Evolutionary conservation across 2,329 filamentous ascomycete genomes (phyloP).

Genomic region (Fusarium chlamydosporum): DNA sequence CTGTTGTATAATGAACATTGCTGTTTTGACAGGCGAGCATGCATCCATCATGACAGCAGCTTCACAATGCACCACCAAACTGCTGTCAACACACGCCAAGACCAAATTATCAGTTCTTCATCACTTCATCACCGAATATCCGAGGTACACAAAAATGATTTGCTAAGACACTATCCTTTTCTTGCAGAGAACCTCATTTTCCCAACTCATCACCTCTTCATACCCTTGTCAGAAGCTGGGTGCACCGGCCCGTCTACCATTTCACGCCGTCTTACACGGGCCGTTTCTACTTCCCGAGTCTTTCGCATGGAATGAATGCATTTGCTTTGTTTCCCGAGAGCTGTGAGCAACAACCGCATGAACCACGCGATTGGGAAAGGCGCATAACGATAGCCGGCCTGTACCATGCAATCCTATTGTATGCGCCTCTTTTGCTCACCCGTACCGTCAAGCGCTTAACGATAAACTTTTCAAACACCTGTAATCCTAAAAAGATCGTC

Average conservation of each 20-base stretch:
- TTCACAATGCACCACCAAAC: slow-evolving; percentile 2
- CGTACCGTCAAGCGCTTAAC: background rate
- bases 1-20: slow-evolving; percentile 1
- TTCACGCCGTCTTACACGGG: slow-evolving; percentile 39
- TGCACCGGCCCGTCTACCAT: slow-evolving; percentile 45
- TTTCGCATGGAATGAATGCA: slow-evolving; percentile 10
- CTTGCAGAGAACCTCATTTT: slow-evolving; percentile 9
- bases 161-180: background rate
- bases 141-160: background rate
- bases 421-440: background rate
- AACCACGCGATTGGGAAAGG: slow-evolving; percentile 38
- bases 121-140: background rate
- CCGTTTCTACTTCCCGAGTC: slow-evolving; percentile 39
- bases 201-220: background rate
- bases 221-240: slow-evolving; percentile 32
- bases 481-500: slow-evolving; percentile 25
- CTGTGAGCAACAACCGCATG: slow-evolving; percentile 37
- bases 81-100: slow-evolving; percentile 15
- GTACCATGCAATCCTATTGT: background rate
- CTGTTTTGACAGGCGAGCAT: background rate
- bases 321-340: slow-evolving; percentile 9
- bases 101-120: slow-evolving; percentile 6
- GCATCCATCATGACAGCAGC: slow-evolving; percentile 3
- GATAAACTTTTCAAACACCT: background rate
- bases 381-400: slow-evolving; percentile 4